These are phyloP conservation scores for Laguncularia racemosa DNA, from an alignment of 345 rosid species.

Conservation along the genomic window DNA sequence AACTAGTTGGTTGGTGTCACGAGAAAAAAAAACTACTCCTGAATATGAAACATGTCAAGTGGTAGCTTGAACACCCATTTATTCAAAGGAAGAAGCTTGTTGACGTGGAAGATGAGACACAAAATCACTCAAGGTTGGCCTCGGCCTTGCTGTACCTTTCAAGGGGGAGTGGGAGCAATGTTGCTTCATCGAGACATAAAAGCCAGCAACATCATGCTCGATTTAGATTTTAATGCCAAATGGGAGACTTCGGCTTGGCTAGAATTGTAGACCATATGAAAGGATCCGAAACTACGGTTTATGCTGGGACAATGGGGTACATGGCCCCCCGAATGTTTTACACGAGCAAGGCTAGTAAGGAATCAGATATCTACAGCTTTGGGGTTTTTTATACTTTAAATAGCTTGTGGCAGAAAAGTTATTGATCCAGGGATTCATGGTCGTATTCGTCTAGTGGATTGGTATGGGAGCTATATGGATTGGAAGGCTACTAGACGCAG, in stretches of 20 bases:
- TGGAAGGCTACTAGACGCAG: neutral
- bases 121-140: slow-evolving; percentile 2
- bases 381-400: neutral
- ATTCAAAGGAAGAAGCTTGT: neutral
- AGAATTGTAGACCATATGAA: slow-evolving; percentile 1
- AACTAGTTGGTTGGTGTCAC: slow-evolving; percentile 7
- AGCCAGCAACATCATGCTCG: slow-evolving; percentile 6
- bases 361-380: slow-evolving; percentile 5
- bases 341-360: neutral
- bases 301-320: neutral
- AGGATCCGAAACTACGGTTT: neutral
- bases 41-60: slow-evolving; percentile 5
- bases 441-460: neutral
- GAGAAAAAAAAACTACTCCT: neutral
- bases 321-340: slow-evolving; percentile 3
- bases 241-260: slow-evolving; percentile 8
- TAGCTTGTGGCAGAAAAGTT: neutral
- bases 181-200: slow-evolving; percentile 7
- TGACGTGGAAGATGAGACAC: slow-evolving; percentile 4
- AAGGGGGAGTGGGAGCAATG: slow-evolving; percentile 6
- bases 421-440: neutral
- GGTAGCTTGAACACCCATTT: slow-evolving; percentile 4
- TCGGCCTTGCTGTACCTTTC: slow-evolving; percentile 6
- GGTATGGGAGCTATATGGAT: neutral
- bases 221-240: slow-evolving; percentile 3